Evolutionary conservation across 441 rosid genomes (phyloP).

Genomic region (Populus hybrid): DNA sequence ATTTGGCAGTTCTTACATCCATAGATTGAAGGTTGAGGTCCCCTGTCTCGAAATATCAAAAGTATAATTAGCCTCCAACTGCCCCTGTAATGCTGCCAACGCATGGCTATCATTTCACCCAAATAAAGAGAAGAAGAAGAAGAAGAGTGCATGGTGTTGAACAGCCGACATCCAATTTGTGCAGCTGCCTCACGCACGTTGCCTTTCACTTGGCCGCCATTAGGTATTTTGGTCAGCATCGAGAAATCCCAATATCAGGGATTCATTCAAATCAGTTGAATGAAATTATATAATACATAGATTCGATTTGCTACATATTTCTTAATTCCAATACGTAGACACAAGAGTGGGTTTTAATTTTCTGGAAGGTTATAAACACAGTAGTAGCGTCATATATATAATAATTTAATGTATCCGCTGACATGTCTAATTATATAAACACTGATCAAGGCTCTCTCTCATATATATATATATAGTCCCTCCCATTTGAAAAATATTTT

Average conservation of each 20-base stretch:
- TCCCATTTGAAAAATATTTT: no score
- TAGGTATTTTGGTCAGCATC: no score
- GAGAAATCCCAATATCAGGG: neutral
- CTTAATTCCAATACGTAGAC: neutral
- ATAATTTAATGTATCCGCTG: neutral
- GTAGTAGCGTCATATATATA: neutral
- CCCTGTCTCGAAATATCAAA: neutral
- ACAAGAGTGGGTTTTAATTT: neutral
- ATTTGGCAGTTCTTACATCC: neutral
- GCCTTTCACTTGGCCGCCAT: no score
- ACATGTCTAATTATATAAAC: no score
- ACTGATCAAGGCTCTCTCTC: neutral
- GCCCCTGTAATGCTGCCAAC: neutral
- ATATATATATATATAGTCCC: no score
- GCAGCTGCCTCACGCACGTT: no score
- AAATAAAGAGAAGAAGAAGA: no score
- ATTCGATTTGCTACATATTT: neutral
- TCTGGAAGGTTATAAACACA: neutral
- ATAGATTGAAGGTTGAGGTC: neutral
- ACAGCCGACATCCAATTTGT: neutral
- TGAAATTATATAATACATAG: neutral
- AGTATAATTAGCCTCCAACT: neutral
- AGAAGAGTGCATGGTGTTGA: neutral
- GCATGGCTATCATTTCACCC: neutral
- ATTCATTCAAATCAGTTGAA: neutral